Conservation (phyloP, 441 rosid species). For the Raphanus hybrid region DNA sequence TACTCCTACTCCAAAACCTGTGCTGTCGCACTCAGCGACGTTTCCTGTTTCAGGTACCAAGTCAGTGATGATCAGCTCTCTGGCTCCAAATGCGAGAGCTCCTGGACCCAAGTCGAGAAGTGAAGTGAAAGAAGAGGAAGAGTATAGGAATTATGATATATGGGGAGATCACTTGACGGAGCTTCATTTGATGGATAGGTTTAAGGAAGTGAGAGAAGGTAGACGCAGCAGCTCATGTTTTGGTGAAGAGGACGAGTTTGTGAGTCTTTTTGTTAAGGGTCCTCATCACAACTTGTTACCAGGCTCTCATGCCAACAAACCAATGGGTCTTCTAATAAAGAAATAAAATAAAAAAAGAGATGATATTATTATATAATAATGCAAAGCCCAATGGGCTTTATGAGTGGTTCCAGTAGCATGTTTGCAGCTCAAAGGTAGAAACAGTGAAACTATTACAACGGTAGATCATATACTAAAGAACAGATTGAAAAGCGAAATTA, state of each 20-base stretch:
- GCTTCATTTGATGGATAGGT: slow-evolving; percentile 52
- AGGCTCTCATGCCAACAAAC: slow-evolving; percentile 53
- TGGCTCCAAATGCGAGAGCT: slow-evolving; percentile 78
- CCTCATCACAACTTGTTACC: slow-evolving; percentile 77
- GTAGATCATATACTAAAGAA: background rate
- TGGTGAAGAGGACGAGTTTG: slow-evolving; percentile 50
- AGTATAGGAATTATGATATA: slow-evolving; percentile 74
- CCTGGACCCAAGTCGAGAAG: slow-evolving; percentile 58
- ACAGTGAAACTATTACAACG: background rate
- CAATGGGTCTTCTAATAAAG: slow-evolving; percentile 60
- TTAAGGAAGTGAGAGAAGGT: slow-evolving; percentile 49
- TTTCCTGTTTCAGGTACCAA: slow-evolving; percentile 52
- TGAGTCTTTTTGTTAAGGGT: slow-evolving; percentile 85
- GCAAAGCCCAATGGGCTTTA: slow-evolving; percentile 30
- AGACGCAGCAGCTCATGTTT: slow-evolving; percentile 48
- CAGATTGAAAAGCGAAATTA: background rate
- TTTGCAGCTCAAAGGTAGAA: background rate
- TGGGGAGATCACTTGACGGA: slow-evolving; percentile 91
- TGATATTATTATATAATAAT: slow-evolving; percentile 24
- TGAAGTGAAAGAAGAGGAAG: slow-evolving; percentile 46
- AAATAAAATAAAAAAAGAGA: slow-evolving; percentile 22
- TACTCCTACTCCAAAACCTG: slow-evolving; percentile 37
- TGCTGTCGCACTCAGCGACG: slow-evolving; percentile 56
- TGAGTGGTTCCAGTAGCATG: background rate
- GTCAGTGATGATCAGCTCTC: slow-evolving; percentile 38